These are phyloP conservation scores for Colletotrichum neosansevieriae DNA, from an alignment of 2,329 filamentous ascomycete genomes.

Conservation along the genomic window DNA sequence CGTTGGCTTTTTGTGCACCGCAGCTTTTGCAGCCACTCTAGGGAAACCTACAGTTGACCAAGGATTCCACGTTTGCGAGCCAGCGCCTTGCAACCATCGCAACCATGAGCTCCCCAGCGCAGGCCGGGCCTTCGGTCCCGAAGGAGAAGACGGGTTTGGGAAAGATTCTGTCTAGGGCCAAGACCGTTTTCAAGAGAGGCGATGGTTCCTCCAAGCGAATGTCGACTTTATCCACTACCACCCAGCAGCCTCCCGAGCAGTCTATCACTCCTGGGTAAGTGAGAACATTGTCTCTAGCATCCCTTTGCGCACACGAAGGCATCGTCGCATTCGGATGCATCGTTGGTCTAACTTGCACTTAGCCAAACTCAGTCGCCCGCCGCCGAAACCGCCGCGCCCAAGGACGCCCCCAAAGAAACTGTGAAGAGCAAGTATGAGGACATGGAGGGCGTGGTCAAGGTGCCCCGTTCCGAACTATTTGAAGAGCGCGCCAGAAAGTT, in stretches of 20 bases:
- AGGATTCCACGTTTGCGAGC: constrained; percentile 13
- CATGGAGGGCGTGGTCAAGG: constrained; percentile 48
- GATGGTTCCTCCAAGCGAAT: constrained; percentile 47
- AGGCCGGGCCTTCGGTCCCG: constrained; percentile 50
- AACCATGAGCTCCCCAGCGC: constrained; percentile 59
- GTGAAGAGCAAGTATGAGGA: constrained; percentile 40
- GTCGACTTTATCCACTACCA: constrained; percentile 30
- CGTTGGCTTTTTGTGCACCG: constrained; percentile 18
- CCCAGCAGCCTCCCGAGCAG: constrained; percentile 31
- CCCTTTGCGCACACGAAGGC: neutral
- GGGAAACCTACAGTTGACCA: constrained; percentile 19
- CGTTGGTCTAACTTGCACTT: constrained; percentile 21
- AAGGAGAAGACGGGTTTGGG: constrained; percentile 61
- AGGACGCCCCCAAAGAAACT: constrained; percentile 33
- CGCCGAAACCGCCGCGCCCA: constrained; percentile 28
- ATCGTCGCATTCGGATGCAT: neutral
- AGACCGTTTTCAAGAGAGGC: constrained; percentile 62
- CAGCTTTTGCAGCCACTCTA: constrained; percentile 16
- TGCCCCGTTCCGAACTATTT: constrained; percentile 64
- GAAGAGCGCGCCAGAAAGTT: constrained; percentile 69
- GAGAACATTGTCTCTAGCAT: neutral
- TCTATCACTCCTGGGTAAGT: constrained; percentile 32
- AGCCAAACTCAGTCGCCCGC: constrained; percentile 25
- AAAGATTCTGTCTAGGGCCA: constrained; percentile 62
- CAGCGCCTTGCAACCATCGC: neutral